Percentiles rank a stretch among this genome's conserved stretches.
Evolutionary conservation across 2,329 filamentous ascomycete genomes (phyloP).

Genomic region (Arthrobotrys megalospora): DNA sequence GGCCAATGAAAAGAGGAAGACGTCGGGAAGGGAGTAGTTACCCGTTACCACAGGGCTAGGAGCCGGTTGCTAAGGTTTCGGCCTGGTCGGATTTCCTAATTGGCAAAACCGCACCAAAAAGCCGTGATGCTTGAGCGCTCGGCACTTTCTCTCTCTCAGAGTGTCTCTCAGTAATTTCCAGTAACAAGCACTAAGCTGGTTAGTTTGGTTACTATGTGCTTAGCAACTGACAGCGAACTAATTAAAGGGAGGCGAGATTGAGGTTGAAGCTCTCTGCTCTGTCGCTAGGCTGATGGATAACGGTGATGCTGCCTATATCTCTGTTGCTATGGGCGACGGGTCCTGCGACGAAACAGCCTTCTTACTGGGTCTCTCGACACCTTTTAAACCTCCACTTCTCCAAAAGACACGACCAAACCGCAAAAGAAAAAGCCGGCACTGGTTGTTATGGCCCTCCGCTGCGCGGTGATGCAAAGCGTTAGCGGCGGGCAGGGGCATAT

Average conservation of each 20-base stretch:
- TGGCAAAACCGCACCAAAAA: conserved; percentile 21
- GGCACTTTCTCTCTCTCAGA: conserved; percentile 12
- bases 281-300: neutral
- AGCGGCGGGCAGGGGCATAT: conserved; percentile 36
- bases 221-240: no score
- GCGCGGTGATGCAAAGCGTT: conserved; percentile 28
- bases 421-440: conserved; percentile 8
- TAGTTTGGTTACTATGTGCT: no score
- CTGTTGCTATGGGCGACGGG: conserved; percentile 59
- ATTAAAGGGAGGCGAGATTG: conserved; percentile 18
- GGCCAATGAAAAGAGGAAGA: neutral
- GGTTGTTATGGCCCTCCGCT: conserved; percentile 16
- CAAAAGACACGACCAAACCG: neutral
- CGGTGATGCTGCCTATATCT: conserved; percentile 17
- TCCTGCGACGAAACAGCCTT: conserved; percentile 15
- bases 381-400: conserved; percentile 18
- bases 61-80: conserved; percentile 61
- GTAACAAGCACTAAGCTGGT: neutral
- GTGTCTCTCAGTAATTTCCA: conserved; percentile 29
- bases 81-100: conserved; percentile 53
- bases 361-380: conserved; percentile 21
- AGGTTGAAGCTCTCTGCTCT: conserved; percentile 5
- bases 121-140: conserved; percentile 35
- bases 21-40: conserved; percentile 20
- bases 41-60: conserved; percentile 41